Percentiles rank a stretch among this genome's conserved stretches.
Evolutionary conservation across 345 rosid species (phyloP).

Genomic region (Syzygium aromaticum): DNA sequence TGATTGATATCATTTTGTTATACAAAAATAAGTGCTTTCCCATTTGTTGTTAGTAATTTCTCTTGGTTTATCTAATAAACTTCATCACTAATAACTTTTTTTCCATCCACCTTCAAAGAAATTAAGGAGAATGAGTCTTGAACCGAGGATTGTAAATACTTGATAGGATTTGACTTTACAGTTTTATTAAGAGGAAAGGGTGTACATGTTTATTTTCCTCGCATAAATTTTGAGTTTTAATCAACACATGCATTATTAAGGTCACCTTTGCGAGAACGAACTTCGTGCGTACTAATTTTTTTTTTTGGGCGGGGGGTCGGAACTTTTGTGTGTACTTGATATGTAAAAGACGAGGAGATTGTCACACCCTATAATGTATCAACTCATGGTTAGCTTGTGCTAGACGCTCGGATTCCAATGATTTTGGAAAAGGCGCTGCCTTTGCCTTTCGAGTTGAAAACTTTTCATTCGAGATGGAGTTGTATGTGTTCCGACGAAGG

Average conservation of each 20-base stretch:
- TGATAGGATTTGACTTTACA: neutral
- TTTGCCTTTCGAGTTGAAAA: neutral
- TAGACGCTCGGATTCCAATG: neutral
- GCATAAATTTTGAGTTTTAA: neutral
- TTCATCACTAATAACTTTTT: neutral
- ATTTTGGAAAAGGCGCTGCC: neutral
- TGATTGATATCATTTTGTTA: no score
- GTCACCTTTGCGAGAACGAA: no score
- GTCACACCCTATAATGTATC: neutral
- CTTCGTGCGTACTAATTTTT: neutral
- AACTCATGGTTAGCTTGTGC: neutral
- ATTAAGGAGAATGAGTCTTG: neutral
- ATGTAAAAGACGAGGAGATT: neutral
- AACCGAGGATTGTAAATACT: neutral
- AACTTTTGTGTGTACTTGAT: neutral
- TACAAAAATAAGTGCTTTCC: neutral
- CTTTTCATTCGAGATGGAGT: neutral
- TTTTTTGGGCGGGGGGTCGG: neutral
- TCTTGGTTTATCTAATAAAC: neutral
- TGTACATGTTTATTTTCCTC: neutral
- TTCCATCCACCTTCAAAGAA: neutral
- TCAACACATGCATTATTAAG: neutral
- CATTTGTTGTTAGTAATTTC: accelerated
- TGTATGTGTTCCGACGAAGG: neutral
- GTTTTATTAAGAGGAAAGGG: neutral